Percentiles rank a stretch among this genome's conserved stretches.
Evolutionary conservation across 1,284 basidiomycete species (phyloP).

Genomic region (Ustilago sp.): DNA sequence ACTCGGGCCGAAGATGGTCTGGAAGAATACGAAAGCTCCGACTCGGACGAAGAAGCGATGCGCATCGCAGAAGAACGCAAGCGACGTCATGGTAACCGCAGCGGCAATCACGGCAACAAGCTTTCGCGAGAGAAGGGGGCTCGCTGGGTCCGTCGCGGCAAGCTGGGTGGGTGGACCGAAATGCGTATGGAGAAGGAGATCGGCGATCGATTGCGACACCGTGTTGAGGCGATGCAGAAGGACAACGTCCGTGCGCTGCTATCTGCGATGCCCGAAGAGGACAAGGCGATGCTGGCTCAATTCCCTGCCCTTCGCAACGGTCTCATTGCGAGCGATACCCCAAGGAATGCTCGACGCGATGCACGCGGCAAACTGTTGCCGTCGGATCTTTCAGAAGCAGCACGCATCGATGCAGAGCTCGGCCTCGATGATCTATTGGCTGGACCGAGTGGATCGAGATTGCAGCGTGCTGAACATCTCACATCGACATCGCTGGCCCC

Average conservation of each 20-base stretch:
- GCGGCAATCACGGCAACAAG: slow-evolving; percentile 67
- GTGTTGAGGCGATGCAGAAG: slow-evolving; percentile 58
- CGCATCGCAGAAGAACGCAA: slow-evolving; percentile 46
- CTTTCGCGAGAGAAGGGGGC: slow-evolving; percentile 56
- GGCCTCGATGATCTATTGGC: slow-evolving; percentile 32
- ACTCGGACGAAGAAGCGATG: slow-evolving; percentile 53
- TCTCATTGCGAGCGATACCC: slow-evolving; percentile 30
- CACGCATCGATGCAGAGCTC: slow-evolving; percentile 48
- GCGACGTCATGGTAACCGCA: slow-evolving; percentile 40
- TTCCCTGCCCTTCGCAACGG: slow-evolving; percentile 40
- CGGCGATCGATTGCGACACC: slow-evolving; percentile 49
- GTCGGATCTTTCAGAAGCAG: slow-evolving; percentile 47
- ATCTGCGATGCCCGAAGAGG: slow-evolving; percentile 47
- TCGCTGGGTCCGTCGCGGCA: slow-evolving; percentile 64
- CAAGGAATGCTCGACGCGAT: slow-evolving; percentile 25
- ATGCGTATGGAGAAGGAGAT: slow-evolving; percentile 63
- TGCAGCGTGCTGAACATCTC: slow-evolving; percentile 40
- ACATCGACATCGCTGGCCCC: slow-evolving; percentile 63
- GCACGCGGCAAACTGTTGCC: slow-evolving; percentile 34
- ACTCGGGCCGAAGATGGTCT: slow-evolving; percentile 9
- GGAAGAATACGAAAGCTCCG: slow-evolving; percentile 34
- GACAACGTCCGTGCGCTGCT: slow-evolving; percentile 58
- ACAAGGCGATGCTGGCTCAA: slow-evolving; percentile 43
- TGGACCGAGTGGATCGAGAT: slow-evolving; percentile 17
- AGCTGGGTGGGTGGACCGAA: slow-evolving; percentile 65